These are phyloP conservation scores for Kwoniella pini DNA, from an alignment of 768 basidiomycete species.

Conservation along the genomic window DNA sequence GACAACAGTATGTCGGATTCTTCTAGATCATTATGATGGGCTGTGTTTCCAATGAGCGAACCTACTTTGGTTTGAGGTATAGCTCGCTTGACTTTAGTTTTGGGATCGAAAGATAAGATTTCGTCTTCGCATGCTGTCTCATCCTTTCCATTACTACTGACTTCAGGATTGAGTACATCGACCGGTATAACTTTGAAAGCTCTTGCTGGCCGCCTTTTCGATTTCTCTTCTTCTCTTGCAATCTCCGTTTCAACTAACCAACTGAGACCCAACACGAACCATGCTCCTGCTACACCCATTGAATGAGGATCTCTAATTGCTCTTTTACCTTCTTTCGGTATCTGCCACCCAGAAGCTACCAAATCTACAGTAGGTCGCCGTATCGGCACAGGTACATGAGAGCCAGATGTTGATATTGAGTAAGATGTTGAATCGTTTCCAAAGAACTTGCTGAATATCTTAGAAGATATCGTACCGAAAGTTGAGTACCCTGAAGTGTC, in stretches of 20 bases:
- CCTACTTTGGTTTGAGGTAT: neutral
- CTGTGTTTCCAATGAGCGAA: neutral
- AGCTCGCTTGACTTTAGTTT: neutral
- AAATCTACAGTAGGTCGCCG: slow-evolving; percentile 20
- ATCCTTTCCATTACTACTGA: neutral
- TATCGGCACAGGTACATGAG: neutral
- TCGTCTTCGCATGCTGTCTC: slow-evolving; percentile 4
- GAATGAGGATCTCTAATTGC: slow-evolving; percentile 41
- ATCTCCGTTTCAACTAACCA: slow-evolving; percentile 38
- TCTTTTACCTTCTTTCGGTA: slow-evolving; percentile 42
- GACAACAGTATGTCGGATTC: neutral
- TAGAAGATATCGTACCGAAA: neutral
- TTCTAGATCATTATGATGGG: neutral
- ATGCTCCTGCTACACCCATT: slow-evolving; percentile 46
- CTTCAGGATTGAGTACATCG: neutral
- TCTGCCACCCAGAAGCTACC: slow-evolving; percentile 35
- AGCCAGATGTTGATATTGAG: neutral
- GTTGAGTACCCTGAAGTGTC: no score
- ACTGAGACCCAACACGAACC: slow-evolving; percentile 42
- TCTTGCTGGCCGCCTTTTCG: neutral
- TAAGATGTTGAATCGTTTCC: slow-evolving; percentile 2
- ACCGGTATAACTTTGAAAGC: neutral
- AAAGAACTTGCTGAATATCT: slow-evolving; percentile 6
- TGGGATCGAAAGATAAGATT: slow-evolving; percentile 12
- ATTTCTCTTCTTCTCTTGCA: slow-evolving; percentile 4